Base-by-base conservation (phyloP, 2,329 filamentous ascomycete species). In the Plectosphaerella sp. region DNA sequence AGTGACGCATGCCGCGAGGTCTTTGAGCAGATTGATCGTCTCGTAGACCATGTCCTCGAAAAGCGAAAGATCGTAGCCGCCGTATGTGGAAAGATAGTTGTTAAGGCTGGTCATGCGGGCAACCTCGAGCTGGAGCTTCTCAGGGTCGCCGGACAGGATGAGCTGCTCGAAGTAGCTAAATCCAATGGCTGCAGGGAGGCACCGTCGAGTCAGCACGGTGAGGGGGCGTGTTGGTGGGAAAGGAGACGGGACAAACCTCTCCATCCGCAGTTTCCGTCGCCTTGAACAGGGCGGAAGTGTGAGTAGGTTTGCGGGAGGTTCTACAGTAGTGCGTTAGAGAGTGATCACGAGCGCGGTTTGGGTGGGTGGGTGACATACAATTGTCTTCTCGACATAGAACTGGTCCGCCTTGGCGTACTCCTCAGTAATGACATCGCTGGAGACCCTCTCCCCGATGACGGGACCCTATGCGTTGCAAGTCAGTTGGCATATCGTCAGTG, bases 191-290 rank as follows among this genome's bases (percentile, higher is more conserved):
- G 67, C 36, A 55, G 39, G 20, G 8, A 12, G 28, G 8, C 28
- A 15, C 35, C 28, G 9, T 12, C 8, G 18, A n/a, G 35, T 48
- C 33, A 48, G 46, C 16, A n/a, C 15, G 28, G 25, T 33, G 28
- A 33, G 28, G 28, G 22, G 15, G 2, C 9, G 16, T 5, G 16
- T 12, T 16, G 41, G 8, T 16, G 41, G 16, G 11, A 12, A 45
- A 14, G 43, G 47, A 49, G 42, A 39, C 49, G 58, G 58, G 60
- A 74, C 86, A 76, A 79, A 97, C 93, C 94, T 87, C 93, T 84
- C 93, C 94, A 97, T 63, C 93, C 94, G 72, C 94, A 97, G 67
- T 96, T 95, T 54, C 94, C 94, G 72, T 97, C 93, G 50, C 94
- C 93, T 69, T 88, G 86, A 67, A 96, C 84, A 11, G 87, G 87